Base-by-base conservation (phyloP, 495 filamentous ascomycete genomes). In the Zalerion maritima region DNA sequence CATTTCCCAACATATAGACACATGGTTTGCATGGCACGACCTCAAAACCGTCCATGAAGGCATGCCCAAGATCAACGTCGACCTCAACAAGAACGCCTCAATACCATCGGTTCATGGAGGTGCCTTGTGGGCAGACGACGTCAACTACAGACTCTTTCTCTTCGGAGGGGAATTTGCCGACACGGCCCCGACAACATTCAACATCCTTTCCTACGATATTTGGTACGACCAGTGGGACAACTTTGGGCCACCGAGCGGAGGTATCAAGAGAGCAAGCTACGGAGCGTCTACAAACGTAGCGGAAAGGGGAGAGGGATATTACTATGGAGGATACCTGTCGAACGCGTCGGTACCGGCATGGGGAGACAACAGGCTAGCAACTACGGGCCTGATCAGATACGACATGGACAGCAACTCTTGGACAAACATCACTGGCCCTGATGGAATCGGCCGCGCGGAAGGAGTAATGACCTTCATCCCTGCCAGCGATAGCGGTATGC, bases 91-190 rank as follows among this genome's bases (percentile, higher is more conserved):
- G 33, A 61, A 63, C 32, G 37, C 35, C 15, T 47, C 52, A 9
- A 52, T 70, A 14, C 66, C 66, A 0, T 37, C 32, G 33, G 48
- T 60, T 14, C 39, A 38, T 25, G 61, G 67, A 11, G 65, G 63
- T 3, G 42, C 57, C 12, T 36, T 70, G 3, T 71, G 64, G 65
- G 44, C 54, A 7, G 67, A 70, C 32, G 37, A 52, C 12, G 49
- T 64, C 16, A 69, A 72, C 39, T 67, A 66, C 40, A 40, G 54
- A 14, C 54, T 71, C 21, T 71, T 64, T 37, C 46, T 60, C 2
- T 70, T 55, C 40, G 67, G 67, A 14, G 67, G 67, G 18, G 58
- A 69, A 31, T 60, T 49, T 30, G 33, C 31, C 29, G 38, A 54
- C 6, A 50, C 37, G 26, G 40, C 49, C 1, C 54, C 62, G 4